Percentiles rank a stretch among this genome's conserved stretches.
These are phyloP conservation scores for Saturnispora gosingensis DNA, from an alignment of 805 yeast species.

Conservation along the genomic window DNA sequence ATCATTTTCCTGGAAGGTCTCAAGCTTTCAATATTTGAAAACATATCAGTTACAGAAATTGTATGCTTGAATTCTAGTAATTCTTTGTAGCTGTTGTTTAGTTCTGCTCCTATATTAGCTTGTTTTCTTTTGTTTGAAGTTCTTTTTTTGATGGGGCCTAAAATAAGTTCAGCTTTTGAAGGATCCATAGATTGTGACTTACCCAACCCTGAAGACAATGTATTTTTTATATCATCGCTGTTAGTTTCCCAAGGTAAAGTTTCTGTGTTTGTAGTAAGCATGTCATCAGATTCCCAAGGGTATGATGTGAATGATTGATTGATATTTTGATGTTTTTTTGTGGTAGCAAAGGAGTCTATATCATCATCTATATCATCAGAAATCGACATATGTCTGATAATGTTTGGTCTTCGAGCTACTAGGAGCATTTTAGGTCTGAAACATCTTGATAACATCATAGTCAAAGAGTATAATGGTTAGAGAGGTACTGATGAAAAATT, in stretches of 20 bases:
- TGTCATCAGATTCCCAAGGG: not conserved
- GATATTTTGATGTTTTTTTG: constrained; percentile 6
- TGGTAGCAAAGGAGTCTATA: not conserved
- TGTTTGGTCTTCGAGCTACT: not conserved
- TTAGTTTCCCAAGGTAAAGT: constrained; percentile 11
- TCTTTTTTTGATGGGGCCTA: constrained; percentile 20
- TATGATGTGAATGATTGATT: constrained; percentile 5
- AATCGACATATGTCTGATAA: not conserved
- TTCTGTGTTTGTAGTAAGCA: not conserved
- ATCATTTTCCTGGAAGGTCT: constrained; percentile 18
- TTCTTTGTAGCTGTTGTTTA: constrained; percentile 22
- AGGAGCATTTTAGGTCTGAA: not conserved
- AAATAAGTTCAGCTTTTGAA: constrained; percentile 16
- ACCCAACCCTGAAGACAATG: not conserved
- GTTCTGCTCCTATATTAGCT: constrained; percentile 14
- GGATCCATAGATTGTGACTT: constrained; percentile 8
- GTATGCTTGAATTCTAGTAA: constrained; percentile 24
- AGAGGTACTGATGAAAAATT: not conserved
- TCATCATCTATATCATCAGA: constrained; percentile 5
- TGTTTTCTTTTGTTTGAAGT: constrained; percentile 3
- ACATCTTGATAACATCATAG: not conserved
- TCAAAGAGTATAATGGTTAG: not conserved
- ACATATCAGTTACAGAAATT: constrained; percentile 18
- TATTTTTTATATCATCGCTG: not conserved
- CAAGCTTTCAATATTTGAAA: constrained; percentile 21